phyloP scores from a whole-genome alignment of 1,284 basidiomycete species.

The Cutaneotrichosporon cutaneum region DNA sequence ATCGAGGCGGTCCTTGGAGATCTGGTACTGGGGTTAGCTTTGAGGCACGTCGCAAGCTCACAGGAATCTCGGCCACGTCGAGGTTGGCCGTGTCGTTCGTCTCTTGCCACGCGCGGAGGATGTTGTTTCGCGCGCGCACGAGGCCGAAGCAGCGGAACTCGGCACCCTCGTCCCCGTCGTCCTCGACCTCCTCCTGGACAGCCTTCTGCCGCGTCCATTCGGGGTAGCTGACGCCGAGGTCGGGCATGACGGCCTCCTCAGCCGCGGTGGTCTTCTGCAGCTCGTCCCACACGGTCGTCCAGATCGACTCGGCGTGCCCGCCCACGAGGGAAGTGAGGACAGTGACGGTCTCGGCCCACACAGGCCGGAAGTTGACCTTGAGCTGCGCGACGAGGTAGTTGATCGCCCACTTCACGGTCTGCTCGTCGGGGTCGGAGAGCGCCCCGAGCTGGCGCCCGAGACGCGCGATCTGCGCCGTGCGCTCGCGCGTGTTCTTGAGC shows the following conservation, averaged over 20 bases:
- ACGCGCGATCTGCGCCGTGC: slow-evolving; percentile 65
- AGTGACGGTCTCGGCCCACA: slow-evolving; percentile 78
- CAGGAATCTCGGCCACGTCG: slow-evolving; percentile 39
- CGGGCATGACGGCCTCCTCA: slow-evolving; percentile 25
- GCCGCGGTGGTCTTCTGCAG: slow-evolving; percentile 52
- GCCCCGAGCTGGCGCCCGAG: slow-evolving; percentile 36
- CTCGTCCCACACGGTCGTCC: slow-evolving; percentile 68
- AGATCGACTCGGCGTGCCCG: slow-evolving; percentile 67
- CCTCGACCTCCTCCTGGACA: slow-evolving; percentile 17
- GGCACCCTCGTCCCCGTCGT: slow-evolving; percentile 40
- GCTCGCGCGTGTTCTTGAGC: slow-evolving; percentile 75
- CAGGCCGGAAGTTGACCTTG: slow-evolving; percentile 83
- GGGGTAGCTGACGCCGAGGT: slow-evolving; percentile 38
- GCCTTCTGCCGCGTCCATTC: slow-evolving; percentile 33
- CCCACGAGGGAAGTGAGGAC: slow-evolving; percentile 64
- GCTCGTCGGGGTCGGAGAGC: slow-evolving; percentile 23
- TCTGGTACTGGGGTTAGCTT: slow-evolving; percentile 59
- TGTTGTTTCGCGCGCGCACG: slow-evolving; percentile 24
- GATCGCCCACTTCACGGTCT: slow-evolving; percentile 21
- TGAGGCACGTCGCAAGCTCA: slow-evolving; percentile 20
- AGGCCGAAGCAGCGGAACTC: slow-evolving; percentile 49
- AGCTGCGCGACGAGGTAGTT: slow-evolving; percentile 60
- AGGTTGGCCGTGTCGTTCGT: slow-evolving; percentile 27
- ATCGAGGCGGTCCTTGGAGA: slow-evolving; percentile 68
- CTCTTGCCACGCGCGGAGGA: slow-evolving; percentile 31